Evolutionary conservation across 495 filamentous ascomycete species (phyloP).

Genomic region (Aspergillus funiculosus): DNA sequence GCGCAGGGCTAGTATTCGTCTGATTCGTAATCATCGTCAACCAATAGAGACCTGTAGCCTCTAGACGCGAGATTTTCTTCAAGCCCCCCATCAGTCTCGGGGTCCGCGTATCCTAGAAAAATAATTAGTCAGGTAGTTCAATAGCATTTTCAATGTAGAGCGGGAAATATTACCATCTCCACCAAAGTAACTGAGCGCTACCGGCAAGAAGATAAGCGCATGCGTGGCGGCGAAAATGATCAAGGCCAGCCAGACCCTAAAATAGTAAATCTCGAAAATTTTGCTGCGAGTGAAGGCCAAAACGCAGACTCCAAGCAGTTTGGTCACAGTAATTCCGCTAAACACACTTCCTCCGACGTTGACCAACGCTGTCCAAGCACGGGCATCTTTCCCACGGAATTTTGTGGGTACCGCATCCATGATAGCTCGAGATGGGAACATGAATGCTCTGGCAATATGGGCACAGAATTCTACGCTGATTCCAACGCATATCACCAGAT

Average conservation of each 20-base stretch:
- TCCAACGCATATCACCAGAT: slow-evolving; percentile 92
- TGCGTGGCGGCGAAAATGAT: slow-evolving; percentile 85
- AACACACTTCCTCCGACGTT: slow-evolving; percentile 94
- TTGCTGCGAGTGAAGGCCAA: slow-evolving; percentile 92
- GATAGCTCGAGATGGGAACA: slow-evolving; percentile 73
- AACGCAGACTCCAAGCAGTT: slow-evolving; percentile 85
- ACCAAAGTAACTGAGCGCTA: slow-evolving; percentile 78
- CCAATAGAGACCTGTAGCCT: slow-evolving; percentile 45
- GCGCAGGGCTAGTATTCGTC: slow-evolving; percentile 40
- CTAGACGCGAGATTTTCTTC: slow-evolving; percentile 69
- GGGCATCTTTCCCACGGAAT: slow-evolving; percentile 71
- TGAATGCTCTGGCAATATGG: slow-evolving; percentile 92
- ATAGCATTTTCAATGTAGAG: not conserved
- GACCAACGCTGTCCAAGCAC: slow-evolving; percentile 85
- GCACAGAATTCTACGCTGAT: slow-evolving; percentile 97
- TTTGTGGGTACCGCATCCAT: slow-evolving; percentile 63
- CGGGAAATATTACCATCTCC: slow-evolving; percentile 60
- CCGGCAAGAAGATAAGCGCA: slow-evolving; percentile 86
- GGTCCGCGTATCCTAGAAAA: slow-evolving; percentile 67
- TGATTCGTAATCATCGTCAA: slow-evolving; percentile 49
- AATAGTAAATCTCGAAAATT: slow-evolving; percentile 99
- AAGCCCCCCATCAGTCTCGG: slow-evolving; percentile 74
- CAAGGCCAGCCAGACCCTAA: slow-evolving; percentile 88
- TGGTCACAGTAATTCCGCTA: slow-evolving; percentile 93
- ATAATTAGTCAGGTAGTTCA: slow-evolving; percentile 4